Conservation (phyloP, 1,284 basidiomycete genomes). For the Polyporus tsugae region DNA sequence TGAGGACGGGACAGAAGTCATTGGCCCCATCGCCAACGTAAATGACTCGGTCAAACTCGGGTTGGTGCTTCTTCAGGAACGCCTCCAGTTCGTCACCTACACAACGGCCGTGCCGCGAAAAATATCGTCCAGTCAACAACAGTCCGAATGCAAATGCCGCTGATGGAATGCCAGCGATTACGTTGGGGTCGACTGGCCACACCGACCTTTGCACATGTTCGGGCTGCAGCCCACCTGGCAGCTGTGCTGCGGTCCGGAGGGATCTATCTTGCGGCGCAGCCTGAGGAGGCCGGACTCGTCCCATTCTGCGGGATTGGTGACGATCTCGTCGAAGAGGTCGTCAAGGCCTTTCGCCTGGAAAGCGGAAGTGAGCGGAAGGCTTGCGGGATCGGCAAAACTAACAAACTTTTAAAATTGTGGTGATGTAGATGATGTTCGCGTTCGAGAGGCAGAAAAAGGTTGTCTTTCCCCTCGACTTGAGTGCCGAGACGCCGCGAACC, state of each 20-base stretch:
- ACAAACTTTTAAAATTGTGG: slow-evolving; percentile 83
- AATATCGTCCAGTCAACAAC: neutral
- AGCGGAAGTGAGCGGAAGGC: neutral
- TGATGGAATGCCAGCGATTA: neutral
- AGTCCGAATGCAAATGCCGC: neutral
- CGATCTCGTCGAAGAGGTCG: slow-evolving; percentile 83
- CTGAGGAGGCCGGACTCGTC: slow-evolving; percentile 77
- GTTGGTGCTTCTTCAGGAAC: slow-evolving; percentile 77
- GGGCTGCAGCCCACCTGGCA: slow-evolving; percentile 92
- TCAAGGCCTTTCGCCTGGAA: slow-evolving; percentile 77
- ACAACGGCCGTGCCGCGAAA: neutral
- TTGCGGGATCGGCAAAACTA: neutral
- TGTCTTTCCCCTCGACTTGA: slow-evolving; percentile 77
- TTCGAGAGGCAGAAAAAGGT: slow-evolving; percentile 94
- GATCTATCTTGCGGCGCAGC: slow-evolving; percentile 80
- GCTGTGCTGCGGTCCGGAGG: slow-evolving; percentile 80
- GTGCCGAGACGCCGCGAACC: slow-evolving; percentile 83
- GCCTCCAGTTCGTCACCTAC: slow-evolving; percentile 90
- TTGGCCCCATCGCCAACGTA: slow-evolving; percentile 97
- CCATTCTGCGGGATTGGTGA: slow-evolving; percentile 95
- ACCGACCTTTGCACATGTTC: slow-evolving; percentile 97
- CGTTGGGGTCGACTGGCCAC: neutral
- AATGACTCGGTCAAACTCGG: slow-evolving; percentile 81
- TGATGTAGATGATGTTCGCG: slow-evolving; percentile 93
- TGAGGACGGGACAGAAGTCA: slow-evolving; percentile 93